A percentile compares a stretch with the other conserved stretches of the same genome.
These are phyloP conservation scores for Mortierella sp. DNA, from an alignment of 371 early-diverging fungal genomes.

Conservation along the genomic window DNA sequence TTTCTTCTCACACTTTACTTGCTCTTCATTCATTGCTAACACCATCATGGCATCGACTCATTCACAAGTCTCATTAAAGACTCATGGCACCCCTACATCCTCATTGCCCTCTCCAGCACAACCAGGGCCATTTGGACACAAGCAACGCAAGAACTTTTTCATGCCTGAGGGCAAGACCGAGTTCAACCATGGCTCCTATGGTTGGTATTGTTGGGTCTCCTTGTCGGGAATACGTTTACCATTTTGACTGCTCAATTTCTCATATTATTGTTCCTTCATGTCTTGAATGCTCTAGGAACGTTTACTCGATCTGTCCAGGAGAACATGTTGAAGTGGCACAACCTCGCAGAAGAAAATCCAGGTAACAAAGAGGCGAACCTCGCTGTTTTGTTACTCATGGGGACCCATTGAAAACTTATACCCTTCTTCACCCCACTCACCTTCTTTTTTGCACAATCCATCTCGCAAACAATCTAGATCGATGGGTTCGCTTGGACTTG, in stretches of 20 bases:
- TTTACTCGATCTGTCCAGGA: constrained; percentile 47
- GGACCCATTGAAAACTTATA: neutral
- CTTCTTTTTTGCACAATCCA: neutral
- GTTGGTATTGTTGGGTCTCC: constrained; percentile 19
- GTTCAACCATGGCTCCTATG: constrained; percentile 65
- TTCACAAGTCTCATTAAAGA: neutral
- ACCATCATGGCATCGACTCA: neutral
- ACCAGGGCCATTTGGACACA: constrained; percentile 60
- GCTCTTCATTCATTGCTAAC: neutral
- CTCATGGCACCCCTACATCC: constrained; percentile 5
- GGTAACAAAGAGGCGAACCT: constrained; percentile 19
- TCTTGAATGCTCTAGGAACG: constrained; percentile 21
- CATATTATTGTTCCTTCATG: neutral
- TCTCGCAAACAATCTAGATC: constrained; percentile 14
- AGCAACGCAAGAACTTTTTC: constrained; percentile 59
- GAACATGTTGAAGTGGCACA: constrained; percentile 48
- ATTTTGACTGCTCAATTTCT: neutral
- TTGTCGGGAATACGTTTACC: neutral
- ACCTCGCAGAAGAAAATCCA: constrained; percentile 38
- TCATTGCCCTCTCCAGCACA: constrained; percentile 31
- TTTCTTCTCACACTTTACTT: neutral
- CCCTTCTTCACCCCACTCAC: neutral
- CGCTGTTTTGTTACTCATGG: neutral
- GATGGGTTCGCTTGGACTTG: constrained; percentile 45
- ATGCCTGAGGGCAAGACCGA: constrained; percentile 61